Conservation (phyloP, 2,329 filamentous ascomycete species). For the Scleromitrula shiraiana region DNA sequence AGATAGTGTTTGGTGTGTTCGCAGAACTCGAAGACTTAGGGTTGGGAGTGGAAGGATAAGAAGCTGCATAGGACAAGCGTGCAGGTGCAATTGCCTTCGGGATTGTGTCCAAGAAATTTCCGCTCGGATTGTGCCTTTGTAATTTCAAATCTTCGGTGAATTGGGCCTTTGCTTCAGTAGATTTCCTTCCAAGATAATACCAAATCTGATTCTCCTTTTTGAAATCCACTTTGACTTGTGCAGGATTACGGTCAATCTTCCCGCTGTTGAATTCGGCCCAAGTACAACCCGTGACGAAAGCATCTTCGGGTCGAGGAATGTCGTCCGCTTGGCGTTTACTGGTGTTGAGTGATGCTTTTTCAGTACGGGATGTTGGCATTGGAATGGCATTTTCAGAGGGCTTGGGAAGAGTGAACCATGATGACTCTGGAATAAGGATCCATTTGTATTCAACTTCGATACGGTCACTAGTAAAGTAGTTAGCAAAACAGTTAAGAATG, state of each 20-base stretch:
- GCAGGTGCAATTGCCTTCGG: slow-evolving; percentile 41
- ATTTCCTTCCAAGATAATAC: slow-evolving; percentile 79
- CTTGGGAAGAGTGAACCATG: slow-evolving; percentile 65
- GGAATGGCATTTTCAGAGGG: slow-evolving; percentile 66
- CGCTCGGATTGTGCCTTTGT: slow-evolving; percentile 56
- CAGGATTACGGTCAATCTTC: slow-evolving; percentile 47
- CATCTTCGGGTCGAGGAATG: slow-evolving; percentile 55
- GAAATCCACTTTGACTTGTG: slow-evolving; percentile 64
- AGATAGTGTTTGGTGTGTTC: background rate
- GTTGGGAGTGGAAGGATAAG: slow-evolving; percentile 23
- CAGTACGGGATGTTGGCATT: slow-evolving; percentile 55
- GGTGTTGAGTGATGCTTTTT: slow-evolving; percentile 59
- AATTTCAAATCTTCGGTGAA: slow-evolving; percentile 70
- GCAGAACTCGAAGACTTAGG: slow-evolving; percentile 21
- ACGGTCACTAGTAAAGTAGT: slow-evolving; percentile 49
- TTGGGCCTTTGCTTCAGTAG: slow-evolving; percentile 83
- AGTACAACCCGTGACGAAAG: slow-evolving; percentile 58
- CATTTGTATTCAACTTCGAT: slow-evolving; percentile 82
- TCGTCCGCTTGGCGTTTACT: slow-evolving; percentile 53
- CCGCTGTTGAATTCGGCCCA: slow-evolving; percentile 75
- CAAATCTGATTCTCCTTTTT: slow-evolving; percentile 68
- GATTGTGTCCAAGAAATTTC: slow-evolving; percentile 66
- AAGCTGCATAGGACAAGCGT: slow-evolving; percentile 30
- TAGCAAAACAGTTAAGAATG: slow-evolving; percentile 30
- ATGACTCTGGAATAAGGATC: slow-evolving; percentile 63